A percentile compares a stretch with the other conserved stretches of the same genome.
phyloP scores from a whole-genome alignment of 805 yeast genomes.

The Metschnikowia drakensbergensis region DNA sequence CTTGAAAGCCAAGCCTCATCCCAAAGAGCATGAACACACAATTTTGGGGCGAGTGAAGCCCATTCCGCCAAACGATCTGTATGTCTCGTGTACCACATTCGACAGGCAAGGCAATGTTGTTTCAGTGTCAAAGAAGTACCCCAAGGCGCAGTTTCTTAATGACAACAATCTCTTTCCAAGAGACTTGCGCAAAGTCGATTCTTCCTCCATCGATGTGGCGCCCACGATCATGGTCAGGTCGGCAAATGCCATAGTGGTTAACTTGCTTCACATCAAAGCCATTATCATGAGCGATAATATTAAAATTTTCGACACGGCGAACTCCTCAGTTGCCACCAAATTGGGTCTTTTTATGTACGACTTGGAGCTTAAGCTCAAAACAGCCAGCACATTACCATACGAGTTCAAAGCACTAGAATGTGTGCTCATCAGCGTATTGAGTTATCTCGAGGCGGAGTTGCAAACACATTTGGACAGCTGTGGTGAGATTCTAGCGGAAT shows the following conservation, averaged over 20 bases:
- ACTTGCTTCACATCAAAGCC: slow-evolving; percentile 84
- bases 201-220: slow-evolving; percentile 70
- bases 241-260: slow-evolving; percentile 72
- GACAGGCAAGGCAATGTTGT: slow-evolving; percentile 65
- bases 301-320: slow-evolving; percentile 76
- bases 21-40: slow-evolving; percentile 4
- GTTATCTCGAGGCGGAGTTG: slow-evolving; percentile 72
- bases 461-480: slow-evolving; percentile 54
- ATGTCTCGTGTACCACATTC: slow-evolving; percentile 77
- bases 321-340: slow-evolving; percentile 61
- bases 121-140: slow-evolving; percentile 68
- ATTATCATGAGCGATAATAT: slow-evolving; percentile 77
- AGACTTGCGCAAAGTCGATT: slow-evolving; percentile 81
- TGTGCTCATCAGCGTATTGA: slow-evolving; percentile 75
- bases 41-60: slow-evolving; percentile 31
- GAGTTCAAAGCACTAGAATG: slow-evolving; percentile 84
- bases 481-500: slow-evolving; percentile 59
- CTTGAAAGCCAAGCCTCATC: background rate
- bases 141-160: slow-evolving; percentile 64
- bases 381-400: slow-evolving; percentile 35
- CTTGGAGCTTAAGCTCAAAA: slow-evolving; percentile 65
- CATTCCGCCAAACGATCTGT: slow-evolving; percentile 45
- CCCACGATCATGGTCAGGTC: slow-evolving; percentile 81
- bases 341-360: slow-evolving; percentile 82
- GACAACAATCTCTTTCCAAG: slow-evolving; percentile 78